These are phyloP conservation scores for Trichophyton equinum DNA, from an alignment of 2,329 filamentous ascomycete species.

Conservation along the genomic window DNA sequence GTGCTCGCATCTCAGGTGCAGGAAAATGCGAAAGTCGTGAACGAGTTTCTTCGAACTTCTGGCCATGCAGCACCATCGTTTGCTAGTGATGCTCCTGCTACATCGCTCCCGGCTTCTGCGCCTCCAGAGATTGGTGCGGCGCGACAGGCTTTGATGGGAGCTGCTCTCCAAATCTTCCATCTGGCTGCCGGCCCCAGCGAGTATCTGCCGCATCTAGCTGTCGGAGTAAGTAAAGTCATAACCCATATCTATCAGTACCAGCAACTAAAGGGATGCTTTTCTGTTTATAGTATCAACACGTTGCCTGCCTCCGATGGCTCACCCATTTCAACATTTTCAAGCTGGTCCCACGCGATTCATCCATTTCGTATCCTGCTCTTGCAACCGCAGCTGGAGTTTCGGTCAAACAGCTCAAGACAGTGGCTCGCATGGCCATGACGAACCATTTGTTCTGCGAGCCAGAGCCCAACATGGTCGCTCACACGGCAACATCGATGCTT, in stretches of 20 bases:
- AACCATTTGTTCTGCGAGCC: constrained; percentile 45
- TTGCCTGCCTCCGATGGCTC: constrained; percentile 21
- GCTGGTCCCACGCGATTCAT: constrained; percentile 17
- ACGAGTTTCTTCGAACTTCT: neutral
- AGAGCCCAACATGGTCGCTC: constrained; percentile 39
- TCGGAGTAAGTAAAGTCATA: neutral
- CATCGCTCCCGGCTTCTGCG: constrained; percentile 13
- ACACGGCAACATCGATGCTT: constrained; percentile 43
- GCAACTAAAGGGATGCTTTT: neutral
- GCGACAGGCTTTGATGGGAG: constrained; percentile 15
- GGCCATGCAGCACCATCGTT: neutral
- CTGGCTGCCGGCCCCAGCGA: constrained; percentile 17
- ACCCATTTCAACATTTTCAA: constrained; percentile 21
- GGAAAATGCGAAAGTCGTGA: neutral
- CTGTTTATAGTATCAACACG: constrained; percentile 15
- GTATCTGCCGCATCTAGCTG: constrained; percentile 10
- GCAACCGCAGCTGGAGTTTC: constrained; percentile 17
- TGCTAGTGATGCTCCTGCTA: neutral
- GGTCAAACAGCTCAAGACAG: constrained; percentile 17
- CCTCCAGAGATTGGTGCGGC: constrained; percentile 4
- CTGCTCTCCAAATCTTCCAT: constrained; percentile 16
- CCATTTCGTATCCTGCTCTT: constrained; percentile 19
- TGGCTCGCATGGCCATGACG: constrained; percentile 47
- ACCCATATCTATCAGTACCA: neutral
- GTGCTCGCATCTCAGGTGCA: neutral